phyloP scores from a whole-genome alignment of 139 green algal genomes.

The Chlorella vulgaris region DNA sequence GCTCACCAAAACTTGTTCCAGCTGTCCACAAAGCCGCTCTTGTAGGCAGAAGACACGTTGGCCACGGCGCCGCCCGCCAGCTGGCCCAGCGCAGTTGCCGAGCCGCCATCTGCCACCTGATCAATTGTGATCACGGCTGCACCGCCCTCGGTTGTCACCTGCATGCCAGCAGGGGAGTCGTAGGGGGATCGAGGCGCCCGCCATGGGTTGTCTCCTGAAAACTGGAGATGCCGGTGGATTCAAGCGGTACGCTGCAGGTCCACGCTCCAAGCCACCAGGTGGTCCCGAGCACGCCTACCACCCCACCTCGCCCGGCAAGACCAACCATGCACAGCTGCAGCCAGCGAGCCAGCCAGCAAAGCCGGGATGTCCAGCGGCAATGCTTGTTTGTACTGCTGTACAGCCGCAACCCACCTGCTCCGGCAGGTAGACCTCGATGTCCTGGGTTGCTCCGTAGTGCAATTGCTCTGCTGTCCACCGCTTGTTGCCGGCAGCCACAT shows the following conservation, averaged over 20 bases:
- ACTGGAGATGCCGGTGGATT: not conserved
- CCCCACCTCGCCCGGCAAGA: too few relatives aligned
- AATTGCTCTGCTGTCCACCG: conserved; percentile 43
- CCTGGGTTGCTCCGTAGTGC: conserved; percentile 34
- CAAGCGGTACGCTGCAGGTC: too few relatives aligned
- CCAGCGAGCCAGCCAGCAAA: not conserved
- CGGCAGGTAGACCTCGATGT: conserved; percentile 31
- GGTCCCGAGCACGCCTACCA: too few relatives aligned
- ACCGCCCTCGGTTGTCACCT: conserved; percentile 28
- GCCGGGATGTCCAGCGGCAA: not conserved
- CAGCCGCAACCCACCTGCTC: conserved; percentile 5
- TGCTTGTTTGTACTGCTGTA: not conserved
- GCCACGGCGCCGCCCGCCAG: conserved; percentile 16
- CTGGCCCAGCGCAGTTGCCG: conserved; percentile 7
- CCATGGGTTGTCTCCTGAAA: not conserved
- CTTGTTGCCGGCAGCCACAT: conserved; percentile 23
- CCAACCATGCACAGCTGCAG: not conserved
- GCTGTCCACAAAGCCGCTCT: conserved; percentile 46
- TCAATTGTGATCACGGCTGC: conserved; percentile 44
- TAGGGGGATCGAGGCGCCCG: too few relatives aligned
- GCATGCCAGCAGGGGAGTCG: not conserved
- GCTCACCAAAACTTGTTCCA: conserved; percentile 74
- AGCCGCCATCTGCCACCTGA: not conserved
- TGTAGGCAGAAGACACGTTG: conserved; percentile 37
- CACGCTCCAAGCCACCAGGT: too few relatives aligned